Evolutionary conservation across 163 green algal species (phyloP).

Genomic region (Chlorella variabilis): DNA sequence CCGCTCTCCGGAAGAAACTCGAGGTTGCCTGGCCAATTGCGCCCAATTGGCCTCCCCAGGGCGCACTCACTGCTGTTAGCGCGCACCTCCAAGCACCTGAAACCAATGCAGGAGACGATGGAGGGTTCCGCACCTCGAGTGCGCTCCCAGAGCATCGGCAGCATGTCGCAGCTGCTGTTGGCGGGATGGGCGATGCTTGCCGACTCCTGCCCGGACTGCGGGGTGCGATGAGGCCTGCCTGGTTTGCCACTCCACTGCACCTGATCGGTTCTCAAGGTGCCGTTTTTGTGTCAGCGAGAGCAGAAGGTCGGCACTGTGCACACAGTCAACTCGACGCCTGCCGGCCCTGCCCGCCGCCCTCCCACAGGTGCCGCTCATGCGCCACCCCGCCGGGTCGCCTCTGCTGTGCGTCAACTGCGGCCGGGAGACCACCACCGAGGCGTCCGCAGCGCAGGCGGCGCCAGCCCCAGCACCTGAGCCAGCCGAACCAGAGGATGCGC

Average conservation of each 20-base stretch:
- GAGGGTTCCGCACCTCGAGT: not conserved
- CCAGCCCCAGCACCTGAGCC: not conserved
- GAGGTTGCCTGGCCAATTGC: not conserved
- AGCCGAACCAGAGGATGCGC: not conserved
- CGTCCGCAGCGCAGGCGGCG: too few relatives aligned
- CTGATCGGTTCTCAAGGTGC: not conserved
- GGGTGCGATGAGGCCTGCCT: not conserved
- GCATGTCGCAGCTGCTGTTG: conserved; percentile 39
- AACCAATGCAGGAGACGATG: not conserved
- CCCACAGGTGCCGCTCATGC: conserved; percentile 32
- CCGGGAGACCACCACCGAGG: not conserved
- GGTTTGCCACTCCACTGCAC: not conserved
- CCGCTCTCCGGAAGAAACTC: too few relatives aligned
- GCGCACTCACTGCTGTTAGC: not conserved
- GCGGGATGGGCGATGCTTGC: conserved; percentile 48
- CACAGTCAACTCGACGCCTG: too few relatives aligned
- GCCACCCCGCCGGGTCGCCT: conserved; percentile 6
- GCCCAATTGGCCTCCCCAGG: not conserved
- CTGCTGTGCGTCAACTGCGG: conserved; percentile 40
- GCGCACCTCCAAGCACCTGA: too few relatives aligned
- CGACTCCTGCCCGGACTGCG: conserved; percentile 44
- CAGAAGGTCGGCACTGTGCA: too few relatives aligned
- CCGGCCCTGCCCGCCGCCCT: too few relatives aligned
- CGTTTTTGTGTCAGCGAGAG: too few relatives aligned
- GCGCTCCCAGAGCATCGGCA: not conserved